Evolutionary conservation across 2,329 filamentous ascomycete genomes (phyloP), one percentile per base, ranked within the genome.

Genomic region (Davidsoniella neocaledoniae): DNA sequence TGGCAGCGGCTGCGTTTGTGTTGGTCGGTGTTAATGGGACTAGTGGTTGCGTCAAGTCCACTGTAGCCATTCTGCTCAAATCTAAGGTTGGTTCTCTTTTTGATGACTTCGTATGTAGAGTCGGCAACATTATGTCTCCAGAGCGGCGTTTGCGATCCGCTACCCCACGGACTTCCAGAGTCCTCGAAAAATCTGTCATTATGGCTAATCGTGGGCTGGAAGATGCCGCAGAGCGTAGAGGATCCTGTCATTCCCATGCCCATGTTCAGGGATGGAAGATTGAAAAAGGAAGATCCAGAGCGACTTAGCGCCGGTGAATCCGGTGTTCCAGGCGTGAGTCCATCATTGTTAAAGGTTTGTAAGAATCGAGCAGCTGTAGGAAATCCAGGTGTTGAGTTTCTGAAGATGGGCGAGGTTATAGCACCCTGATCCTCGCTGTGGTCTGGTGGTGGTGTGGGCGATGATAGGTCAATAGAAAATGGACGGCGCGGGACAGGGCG

Each of bases 221-320:
- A 98, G 59, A 98, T 98, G 49, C 91, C 90, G 57, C 83, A 84
- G 4, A 98, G 74, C 0, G 91, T 94, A 2, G 86, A 88, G 8
- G 84, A 81, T 3, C 86, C 94, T 10, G 25, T 47, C 26, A 43
- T 37, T 26, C 44, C 44, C 53, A 98, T 73, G 61, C 95, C 94
- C 60, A 87, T 69, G 51, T 86, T 76, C 8, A 86, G 94, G 56
- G 82, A 78, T 21, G 81, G 83, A 52, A 85, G 78, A 60, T 75
- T 81, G 56, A 77, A 69, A 47, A 73, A 66, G 44, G 58, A 52
- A 12, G 52, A 51, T 39, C 48, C 51, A 9, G 54, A 54, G 19
- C 46, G 25, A 43, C 26, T 46, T 12, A 57, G 52, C 56, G 63
- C 55, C 17, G 60, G 60, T 21, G 55, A 56, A 50, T 49, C 56